Percentiles rank a stretch among this genome's conserved stretches.
Evolutionary conservation across 345 rosid species (phyloP).

Genomic region (Lumnitzera racemosa): DNA sequence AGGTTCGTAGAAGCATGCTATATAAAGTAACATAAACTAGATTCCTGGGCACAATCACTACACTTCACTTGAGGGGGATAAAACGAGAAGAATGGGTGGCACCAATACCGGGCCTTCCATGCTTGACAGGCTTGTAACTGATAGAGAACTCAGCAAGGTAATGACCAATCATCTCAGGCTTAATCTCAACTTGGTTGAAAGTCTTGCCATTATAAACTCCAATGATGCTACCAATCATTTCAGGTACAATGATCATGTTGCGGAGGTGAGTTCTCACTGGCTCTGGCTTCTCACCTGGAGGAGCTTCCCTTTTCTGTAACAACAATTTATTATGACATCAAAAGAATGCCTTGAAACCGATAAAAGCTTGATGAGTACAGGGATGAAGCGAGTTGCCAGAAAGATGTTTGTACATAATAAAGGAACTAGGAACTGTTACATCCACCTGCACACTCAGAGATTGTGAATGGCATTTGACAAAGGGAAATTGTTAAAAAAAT

Average conservation of each 20-base stretch:
- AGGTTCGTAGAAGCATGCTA: no score
- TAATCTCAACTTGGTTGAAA: conserved; percentile 4
- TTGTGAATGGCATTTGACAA: no score
- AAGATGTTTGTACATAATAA: no score
- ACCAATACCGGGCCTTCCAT: conserved; percentile 8
- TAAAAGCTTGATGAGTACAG: no score
- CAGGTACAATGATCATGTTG: conserved; percentile 5
- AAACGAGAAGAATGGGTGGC: conserved; percentile 1
- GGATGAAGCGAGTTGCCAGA: no score
- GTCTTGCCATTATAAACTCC: conserved; percentile 8
- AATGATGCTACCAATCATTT: conserved; percentile 9
- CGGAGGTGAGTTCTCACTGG: conserved; percentile 3
- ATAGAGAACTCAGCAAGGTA: conserved; percentile 8
- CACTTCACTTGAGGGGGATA: conserved; percentile 1
- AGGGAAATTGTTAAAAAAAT: no score
- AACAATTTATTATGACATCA: not conserved
- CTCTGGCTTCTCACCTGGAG: conserved; percentile 4
- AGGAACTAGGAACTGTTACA: no score
- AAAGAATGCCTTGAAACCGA: no score
- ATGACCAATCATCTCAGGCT: conserved; percentile 7
- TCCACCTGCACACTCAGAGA: no score
- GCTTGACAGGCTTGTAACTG: conserved; percentile 6
- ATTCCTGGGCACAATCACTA: no score
- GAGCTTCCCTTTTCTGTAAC: conserved; percentile 6
- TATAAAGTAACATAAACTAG: no score